Conservation (phyloP, 495 filamentous ascomycete genomes). For the Aspergillus bridgeri region DNA sequence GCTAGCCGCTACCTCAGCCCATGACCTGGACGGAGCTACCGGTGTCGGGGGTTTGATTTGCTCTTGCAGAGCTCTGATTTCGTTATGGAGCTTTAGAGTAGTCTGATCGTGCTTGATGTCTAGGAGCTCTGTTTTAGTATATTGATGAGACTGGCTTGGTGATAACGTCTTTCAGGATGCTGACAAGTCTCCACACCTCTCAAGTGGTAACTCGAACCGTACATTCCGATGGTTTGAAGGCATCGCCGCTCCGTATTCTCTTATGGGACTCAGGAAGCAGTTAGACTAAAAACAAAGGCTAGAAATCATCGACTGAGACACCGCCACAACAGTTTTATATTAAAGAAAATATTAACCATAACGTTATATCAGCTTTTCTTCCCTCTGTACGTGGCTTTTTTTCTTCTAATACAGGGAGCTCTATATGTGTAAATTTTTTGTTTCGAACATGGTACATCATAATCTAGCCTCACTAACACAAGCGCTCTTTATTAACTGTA, state of each 20-base stretch:
- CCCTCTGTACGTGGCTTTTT: too few species aligned
- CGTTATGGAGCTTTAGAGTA: slow-evolving; percentile 15
- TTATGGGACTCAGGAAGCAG: slow-evolving; percentile 2
- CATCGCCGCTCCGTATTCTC: slow-evolving; percentile 13
- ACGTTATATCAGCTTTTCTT: too few species aligned
- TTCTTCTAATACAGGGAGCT: too few species aligned
- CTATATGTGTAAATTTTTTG: too few species aligned
- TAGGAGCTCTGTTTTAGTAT: slow-evolving; percentile 15
- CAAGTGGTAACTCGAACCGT: slow-evolving; percentile 19
- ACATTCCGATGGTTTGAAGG: slow-evolving; percentile 8
- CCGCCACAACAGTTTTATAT: background rate
- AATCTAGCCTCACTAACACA: too few species aligned
- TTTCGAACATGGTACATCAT: too few species aligned
- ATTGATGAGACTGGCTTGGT: slow-evolving; percentile 15
- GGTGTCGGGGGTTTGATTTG: slow-evolving; percentile 8
- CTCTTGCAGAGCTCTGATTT: slow-evolving; percentile 13
- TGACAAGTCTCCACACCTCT: slow-evolving; percentile 21
- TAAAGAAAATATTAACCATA: background rate
- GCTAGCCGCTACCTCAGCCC: background rate
- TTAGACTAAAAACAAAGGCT: too few species aligned
- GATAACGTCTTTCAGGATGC: slow-evolving; percentile 12
- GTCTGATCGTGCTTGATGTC: slow-evolving; percentile 20
- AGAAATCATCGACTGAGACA: too few species aligned
- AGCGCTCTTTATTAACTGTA: too few species aligned
- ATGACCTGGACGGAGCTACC: slow-evolving; percentile 5